A percentile compares a stretch with the other conserved stretches of the same genome.
phyloP scores from a whole-genome alignment of 2,329 filamentous ascomycete genomes.

The Talaromyces sp. region DNA sequence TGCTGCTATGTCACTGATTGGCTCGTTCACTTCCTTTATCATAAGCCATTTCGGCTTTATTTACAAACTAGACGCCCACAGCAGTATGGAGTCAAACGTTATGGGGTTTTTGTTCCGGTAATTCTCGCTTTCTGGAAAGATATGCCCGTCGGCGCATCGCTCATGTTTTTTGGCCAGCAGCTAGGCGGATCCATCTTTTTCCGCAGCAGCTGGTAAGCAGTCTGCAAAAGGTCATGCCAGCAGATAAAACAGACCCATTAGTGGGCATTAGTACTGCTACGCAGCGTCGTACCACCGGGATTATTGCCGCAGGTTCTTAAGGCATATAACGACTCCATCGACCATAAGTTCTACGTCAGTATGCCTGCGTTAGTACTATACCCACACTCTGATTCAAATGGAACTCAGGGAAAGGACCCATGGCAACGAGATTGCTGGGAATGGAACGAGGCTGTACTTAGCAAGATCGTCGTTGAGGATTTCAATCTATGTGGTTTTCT shows the following conservation, averaged over 20 bases:
- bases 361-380: not conserved
- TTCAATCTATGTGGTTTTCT: not conserved
- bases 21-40: not conserved
- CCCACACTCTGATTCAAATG: not conserved
- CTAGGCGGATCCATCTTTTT: conserved; percentile 27
- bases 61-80: not conserved
- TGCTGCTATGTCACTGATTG: not conserved
- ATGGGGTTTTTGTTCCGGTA: no score
- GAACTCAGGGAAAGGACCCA: not conserved
- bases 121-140: conserved; percentile 14
- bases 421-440: not conserved
- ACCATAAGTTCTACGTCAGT: not conserved
- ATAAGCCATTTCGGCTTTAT: not conserved
- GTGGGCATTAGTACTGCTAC: not conserved
- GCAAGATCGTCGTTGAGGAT: not conserved
- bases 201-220: conserved; percentile 19
- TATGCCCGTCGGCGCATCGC: conserved; percentile 25
- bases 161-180: conserved; percentile 26
- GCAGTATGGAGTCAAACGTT: no score
- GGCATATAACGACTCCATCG: not conserved
- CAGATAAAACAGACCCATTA: not conserved
- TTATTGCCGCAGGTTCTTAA: not conserved
- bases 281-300: not conserved
- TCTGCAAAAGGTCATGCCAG: not conserved
- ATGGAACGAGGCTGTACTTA: not conserved